phyloP scores from a whole-genome alignment of 768 basidiomycete species.

The Chalciporus chontae region DNA sequence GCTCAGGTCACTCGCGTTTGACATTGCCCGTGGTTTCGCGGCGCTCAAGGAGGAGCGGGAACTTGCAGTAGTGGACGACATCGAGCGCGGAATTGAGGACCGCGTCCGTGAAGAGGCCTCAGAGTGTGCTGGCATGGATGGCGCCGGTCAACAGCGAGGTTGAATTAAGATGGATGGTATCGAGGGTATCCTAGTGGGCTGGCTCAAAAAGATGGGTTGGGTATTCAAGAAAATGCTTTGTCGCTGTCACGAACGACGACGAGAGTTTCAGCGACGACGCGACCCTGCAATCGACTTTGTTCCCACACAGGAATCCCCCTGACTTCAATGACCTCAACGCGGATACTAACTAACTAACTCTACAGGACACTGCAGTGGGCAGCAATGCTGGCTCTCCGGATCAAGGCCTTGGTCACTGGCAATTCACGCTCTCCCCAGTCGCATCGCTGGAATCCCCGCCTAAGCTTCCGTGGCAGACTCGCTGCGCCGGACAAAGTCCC shows the following conservation, averaged over 20 bases:
- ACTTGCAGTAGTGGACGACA: constrained; percentile 18
- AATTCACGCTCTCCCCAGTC: too few species aligned
- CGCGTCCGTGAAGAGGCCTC: constrained; percentile 49
- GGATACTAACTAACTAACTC: too few species aligned
- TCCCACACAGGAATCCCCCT: constrained; percentile 14
- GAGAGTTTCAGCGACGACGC: constrained; percentile 4
- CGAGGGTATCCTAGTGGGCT: constrained; percentile 15
- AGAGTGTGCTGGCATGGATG: constrained; percentile 39
- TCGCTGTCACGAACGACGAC: constrained; percentile 18
- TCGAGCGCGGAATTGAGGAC: constrained; percentile 39
- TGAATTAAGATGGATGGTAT: neutral
- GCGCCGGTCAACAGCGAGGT: constrained; percentile 1
- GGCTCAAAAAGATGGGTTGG: neutral
- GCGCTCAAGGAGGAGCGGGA: constrained; percentile 42
- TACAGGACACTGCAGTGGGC: too few species aligned
- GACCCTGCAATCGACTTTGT: constrained; percentile 4
- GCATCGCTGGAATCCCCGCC: too few species aligned
- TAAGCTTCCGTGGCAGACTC: too few species aligned
- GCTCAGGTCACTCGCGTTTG: constrained; percentile 47
- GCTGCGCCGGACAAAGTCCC: too few species aligned
- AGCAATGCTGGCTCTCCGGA: too few species aligned
- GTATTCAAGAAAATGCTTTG: constrained; percentile 12
- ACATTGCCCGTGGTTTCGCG: constrained; percentile 52
- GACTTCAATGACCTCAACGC: too few species aligned
- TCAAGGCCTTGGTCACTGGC: too few species aligned